Evolutionary conservation across 2,329 filamentous ascomycete species (phyloP), one percentile per base, ranked within the genome.

Genomic region (Pestalotiopsis sp.): DNA sequence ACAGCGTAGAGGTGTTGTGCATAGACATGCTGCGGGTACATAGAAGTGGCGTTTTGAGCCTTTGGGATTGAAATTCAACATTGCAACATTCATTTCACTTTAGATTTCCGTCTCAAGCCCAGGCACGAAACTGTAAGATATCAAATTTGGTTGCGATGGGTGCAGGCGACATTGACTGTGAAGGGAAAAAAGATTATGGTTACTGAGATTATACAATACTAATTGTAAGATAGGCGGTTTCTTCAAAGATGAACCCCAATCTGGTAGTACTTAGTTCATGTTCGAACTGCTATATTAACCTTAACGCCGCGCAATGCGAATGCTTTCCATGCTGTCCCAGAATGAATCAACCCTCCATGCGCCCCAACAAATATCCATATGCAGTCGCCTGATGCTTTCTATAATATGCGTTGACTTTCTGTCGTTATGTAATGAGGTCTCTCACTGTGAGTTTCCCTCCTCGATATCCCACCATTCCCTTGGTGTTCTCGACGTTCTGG

Each of bases 401-500:
- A 35, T 48, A 26, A 58, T 58, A 58, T 58, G 22, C 22, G 24
- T 35, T 35, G 6, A 35, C 58, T 61, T 61, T 39, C n/a, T 38
- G 30, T 17, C 56, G 30, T 39, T 35, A 6, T 52, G 44, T 20
- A 52, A n/a, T 6, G 17, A 20, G 9, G 17, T 52, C n/a, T 52
- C 44, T 52, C 44, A 52, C 17, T 52, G 44, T 9, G 44, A 22
- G 22, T 55, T 48, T 26, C 61, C 70, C 24, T 78, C 76, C 48
- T 78, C 69, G 2, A 67, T 68, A 72, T 83, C 81, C 81, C 81
- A 82, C 81, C 81, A 82, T 65, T 81, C 75, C 59, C 76, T 69
- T 38, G 70, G 72, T 61, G 55, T 64, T 58, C 62, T 66, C 67
- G 66, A 55, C 44, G 68, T 61, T 66, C 66, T 67, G 69, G 73